Evolutionary conservation across 176 grass and related monocot species (phyloP).

Genomic region (Stipa capillata): DNA sequence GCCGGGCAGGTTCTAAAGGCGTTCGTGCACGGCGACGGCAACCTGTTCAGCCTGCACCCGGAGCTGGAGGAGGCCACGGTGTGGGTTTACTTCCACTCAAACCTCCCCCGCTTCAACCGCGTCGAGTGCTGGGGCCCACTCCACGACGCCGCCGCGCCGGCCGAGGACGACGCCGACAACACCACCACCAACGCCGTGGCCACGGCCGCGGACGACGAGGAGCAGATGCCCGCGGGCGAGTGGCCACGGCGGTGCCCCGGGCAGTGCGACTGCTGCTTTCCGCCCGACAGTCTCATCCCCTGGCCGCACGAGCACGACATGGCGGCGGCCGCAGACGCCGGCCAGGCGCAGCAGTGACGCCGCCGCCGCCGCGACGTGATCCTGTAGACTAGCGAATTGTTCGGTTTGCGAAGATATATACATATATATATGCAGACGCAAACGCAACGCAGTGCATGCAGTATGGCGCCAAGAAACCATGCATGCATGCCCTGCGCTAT

Average conservation of each 20-base stretch:
- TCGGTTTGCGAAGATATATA: neutral
- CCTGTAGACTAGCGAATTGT: slow-evolving; percentile 2
- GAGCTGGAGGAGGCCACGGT: slow-evolving; percentile 79
- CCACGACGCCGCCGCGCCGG: slow-evolving; percentile 40
- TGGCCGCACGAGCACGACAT: slow-evolving; percentile 58
- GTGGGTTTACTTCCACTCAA: slow-evolving; percentile 94
- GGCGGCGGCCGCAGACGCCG: slow-evolving; percentile 8
- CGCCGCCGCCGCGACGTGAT: too few relatives aligned
- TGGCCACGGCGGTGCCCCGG: slow-evolving; percentile 46
- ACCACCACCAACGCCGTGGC: neutral
- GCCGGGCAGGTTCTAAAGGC: slow-evolving; percentile 61
- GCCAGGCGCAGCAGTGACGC: slow-evolving; percentile 25
- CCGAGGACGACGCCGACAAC: neutral
- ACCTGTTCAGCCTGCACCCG: slow-evolving; percentile 56
- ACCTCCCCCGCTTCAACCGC: slow-evolving; percentile 62
- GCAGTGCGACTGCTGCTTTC: slow-evolving; percentile 95
- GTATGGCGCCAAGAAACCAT: neutral
- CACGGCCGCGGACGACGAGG: neutral
- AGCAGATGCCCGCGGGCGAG: neutral
- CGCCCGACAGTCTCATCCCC: slow-evolving; percentile 67
- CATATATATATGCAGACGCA: neutral
- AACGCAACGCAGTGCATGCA: neutral
- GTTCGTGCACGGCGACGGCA: slow-evolving; percentile 68
- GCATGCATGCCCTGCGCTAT: slow-evolving; percentile 7
- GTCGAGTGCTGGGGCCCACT: slow-evolving; percentile 97